phyloP scores from a whole-genome alignment of 768 basidiomycete species.

The Tylopilus balloui region DNA sequence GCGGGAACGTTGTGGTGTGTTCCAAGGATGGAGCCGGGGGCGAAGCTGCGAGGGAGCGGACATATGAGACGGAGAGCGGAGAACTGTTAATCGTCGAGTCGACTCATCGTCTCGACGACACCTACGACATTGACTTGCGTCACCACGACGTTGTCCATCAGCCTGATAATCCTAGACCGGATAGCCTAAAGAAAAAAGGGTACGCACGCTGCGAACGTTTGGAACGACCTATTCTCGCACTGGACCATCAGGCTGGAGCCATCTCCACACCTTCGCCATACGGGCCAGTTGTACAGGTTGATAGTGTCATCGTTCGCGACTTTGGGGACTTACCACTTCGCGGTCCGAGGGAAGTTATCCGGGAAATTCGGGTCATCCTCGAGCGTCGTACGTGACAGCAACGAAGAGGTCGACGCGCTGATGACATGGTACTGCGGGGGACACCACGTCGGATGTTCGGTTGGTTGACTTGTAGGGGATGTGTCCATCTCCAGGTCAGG shows the following conservation, averaged over 20 bases:
- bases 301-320: background rate
- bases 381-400: conserved; percentile 14
- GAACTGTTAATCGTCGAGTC: background rate
- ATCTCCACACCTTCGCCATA: conserved; percentile 60
- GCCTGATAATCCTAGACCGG: background rate
- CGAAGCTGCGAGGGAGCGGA: background rate
- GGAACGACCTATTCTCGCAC: conserved; percentile 67
- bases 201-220: conserved; percentile 46
- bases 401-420: conserved; percentile 5
- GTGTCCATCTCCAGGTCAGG: background rate
- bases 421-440: conserved; percentile 31
- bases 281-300: background rate
- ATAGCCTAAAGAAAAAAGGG: background rate
- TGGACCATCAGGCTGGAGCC: conserved; percentile 63
- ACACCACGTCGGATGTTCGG: conserved; percentile 23
- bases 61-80: background rate
- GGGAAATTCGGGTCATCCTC: conserved; percentile 21
- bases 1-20: conserved; percentile 35
- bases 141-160: background rate
- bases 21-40: background rate
- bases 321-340: conserved; percentile 46
- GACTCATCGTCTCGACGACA: background rate
- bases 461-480: background rate
- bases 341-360: conserved; percentile 50
- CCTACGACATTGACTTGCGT: background rate